Base-by-base conservation (phyloP, 306 rosid genomes). In the Rosa rugosa region DNA sequence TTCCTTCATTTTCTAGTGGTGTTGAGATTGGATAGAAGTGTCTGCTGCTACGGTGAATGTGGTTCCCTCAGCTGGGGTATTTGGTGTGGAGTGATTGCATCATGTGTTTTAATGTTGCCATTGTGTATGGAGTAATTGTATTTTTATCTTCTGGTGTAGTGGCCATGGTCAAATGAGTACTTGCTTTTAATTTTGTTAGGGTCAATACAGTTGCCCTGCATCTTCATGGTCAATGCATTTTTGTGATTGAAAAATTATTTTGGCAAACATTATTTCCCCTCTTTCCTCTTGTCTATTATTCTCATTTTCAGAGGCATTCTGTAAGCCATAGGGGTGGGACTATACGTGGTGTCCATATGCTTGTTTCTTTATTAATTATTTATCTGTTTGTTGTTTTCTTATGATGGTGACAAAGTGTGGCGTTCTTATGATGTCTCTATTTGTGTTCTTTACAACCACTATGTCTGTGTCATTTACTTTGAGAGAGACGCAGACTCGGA, bases 361-460 rank as follows among this genome's bases (percentile, higher is more conserved):
- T n/a, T n/a, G n/a, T n/a, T n/a, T n/a, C n/a, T n/a, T n/a, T n/a
- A n/a, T n/a, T n/a, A n/a, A n/a, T n/a, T n/a, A n/a, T n/a, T n/a
- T n/a, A n/a, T n/a, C 27, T 25, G 27, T 25, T 25, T 25, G 27
- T 25, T 25, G 27, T 25, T 25, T 25, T 25, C 27, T 25, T 25
- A 25, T 25, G 27, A 25, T 25, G 27, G 99, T 91, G 83, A 93
- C 88, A 22, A 95, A 95, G 89, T 95, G 98, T 81, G 99, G 98
- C 7, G 97, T 95, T 87, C 99, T 95, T 79, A 93, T 95, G 97
- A 95, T 95, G 99, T 93, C 99, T 34, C 82, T 95, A 59, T 95
- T 95, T 81, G 99, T 95, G 79, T 95, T 95, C 87, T 95, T 95
- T 81, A 95, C 99, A 36, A 95, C 98, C 46, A 95, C 98, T 66